Conservation (phyloP, 106 monocot genomes). For the Apostasia shenzhenica region DNA sequence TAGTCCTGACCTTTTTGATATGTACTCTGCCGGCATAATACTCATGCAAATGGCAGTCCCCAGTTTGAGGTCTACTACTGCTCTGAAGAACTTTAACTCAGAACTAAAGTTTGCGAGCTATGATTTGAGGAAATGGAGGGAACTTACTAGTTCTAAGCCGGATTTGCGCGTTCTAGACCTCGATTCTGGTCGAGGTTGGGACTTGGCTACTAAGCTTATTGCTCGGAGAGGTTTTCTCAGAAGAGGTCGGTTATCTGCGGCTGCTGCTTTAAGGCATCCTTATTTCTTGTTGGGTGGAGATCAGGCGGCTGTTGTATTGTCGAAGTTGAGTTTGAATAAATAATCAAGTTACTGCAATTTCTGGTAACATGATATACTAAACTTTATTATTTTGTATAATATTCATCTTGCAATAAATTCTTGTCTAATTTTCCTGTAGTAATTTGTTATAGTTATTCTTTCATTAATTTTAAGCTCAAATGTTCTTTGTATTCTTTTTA, state of each 20-base stretch:
- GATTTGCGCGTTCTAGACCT: slow-evolving; percentile 57
- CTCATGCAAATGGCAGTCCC: slow-evolving; percentile 97
- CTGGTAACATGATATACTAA: not conserved
- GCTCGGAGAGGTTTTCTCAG: slow-evolving; percentile 53
- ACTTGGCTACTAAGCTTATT: slow-evolving; percentile 59
- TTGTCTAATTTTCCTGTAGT: too few relatives aligned
- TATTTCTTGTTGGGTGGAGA: slow-evolving; percentile 88
- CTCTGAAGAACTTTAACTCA: slow-evolving; percentile 87
- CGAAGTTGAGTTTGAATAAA: slow-evolving; percentile 48
- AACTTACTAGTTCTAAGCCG: slow-evolving; percentile 36
- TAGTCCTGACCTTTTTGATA: slow-evolving; percentile 90
- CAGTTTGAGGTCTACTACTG: slow-evolving; percentile 44
- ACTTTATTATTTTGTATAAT: not conserved
- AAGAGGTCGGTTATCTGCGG: slow-evolving; percentile 64
- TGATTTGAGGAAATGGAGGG: slow-evolving; percentile 52
- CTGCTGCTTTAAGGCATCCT: slow-evolving; percentile 78
- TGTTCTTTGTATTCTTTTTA: too few relatives aligned
- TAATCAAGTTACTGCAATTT: not conserved
- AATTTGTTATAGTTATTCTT: too few relatives aligned
- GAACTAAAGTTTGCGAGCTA: slow-evolving; percentile 60
- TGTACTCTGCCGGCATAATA: slow-evolving; percentile 85
- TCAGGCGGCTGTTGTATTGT: slow-evolving; percentile 81
- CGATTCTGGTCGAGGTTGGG: slow-evolving; percentile 65
- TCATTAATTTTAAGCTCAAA: too few relatives aligned
- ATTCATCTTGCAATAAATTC: too few relatives aligned